Percentiles rank a stretch among this genome's conserved stretches.
Conservation (phyloP, 257 asterid species). For the Dorcoceras hygrometricum region DNA sequence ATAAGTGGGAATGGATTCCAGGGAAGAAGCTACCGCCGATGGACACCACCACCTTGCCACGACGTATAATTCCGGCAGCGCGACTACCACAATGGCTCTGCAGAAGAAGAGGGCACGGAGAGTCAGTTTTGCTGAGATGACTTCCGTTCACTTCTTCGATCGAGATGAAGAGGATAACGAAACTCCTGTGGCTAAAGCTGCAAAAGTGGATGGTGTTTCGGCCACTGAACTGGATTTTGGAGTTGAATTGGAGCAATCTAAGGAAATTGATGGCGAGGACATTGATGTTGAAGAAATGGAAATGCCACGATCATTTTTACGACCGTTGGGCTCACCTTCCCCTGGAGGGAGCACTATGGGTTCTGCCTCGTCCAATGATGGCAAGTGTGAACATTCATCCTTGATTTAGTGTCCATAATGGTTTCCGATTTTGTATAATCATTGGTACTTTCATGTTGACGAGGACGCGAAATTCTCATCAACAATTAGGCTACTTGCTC, state of each 20-base stretch:
- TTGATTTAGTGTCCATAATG: slow-evolving; percentile 7
- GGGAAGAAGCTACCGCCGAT: slow-evolving; percentile 35
- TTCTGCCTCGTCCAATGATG: slow-evolving; percentile 84
- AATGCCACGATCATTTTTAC: slow-evolving; percentile 49
- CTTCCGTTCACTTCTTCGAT: slow-evolving; percentile 85
- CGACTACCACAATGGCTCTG: slow-evolving; percentile 41
- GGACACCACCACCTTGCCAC: slow-evolving; percentile 32
- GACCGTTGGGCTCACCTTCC: slow-evolving; percentile 76
- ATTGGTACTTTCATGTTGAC: slow-evolving; percentile 6
- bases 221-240: slow-evolving; percentile 32
- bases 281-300: slow-evolving; percentile 58
- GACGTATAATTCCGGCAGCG: slow-evolving; percentile 57
- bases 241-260: slow-evolving; percentile 29
- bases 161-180: slow-evolving; percentile 67
- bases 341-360: slow-evolving; percentile 79
- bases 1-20: background rate
- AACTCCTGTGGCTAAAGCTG: slow-evolving; percentile 40
- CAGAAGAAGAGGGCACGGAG: slow-evolving; percentile 79
- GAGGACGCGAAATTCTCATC: background rate
- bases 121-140: slow-evolving; percentile 96
- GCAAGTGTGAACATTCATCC: slow-evolving; percentile 39
- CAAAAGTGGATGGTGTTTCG: slow-evolving; percentile 22
- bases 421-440: background rate
- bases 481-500: background rate
- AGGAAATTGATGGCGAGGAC: slow-evolving; percentile 38